Evolutionary conservation across 2,329 filamentous ascomycete species (phyloP).

Genomic region (Rachicladosporium sp.): DNA sequence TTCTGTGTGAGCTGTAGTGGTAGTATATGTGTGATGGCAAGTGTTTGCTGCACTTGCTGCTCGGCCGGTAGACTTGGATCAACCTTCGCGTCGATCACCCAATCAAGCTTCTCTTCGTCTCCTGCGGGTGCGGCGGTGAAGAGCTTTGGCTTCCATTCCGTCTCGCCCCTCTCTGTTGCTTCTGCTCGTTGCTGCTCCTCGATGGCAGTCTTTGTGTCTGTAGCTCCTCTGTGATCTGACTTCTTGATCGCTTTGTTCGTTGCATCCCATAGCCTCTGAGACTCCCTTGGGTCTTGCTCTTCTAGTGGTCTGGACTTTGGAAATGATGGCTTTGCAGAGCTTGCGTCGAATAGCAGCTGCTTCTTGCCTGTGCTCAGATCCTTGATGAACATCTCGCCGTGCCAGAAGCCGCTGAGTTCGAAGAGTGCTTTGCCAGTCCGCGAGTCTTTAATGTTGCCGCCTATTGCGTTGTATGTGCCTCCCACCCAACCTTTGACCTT

Average conservation of each 20-base stretch:
- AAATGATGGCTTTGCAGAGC: constrained; percentile 60
- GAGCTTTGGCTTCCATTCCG: constrained; percentile 75
- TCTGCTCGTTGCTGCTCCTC: constrained; percentile 88
- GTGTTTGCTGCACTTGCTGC: constrained; percentile 67
- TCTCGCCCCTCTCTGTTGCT: constrained; percentile 63
- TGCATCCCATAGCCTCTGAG: constrained; percentile 72
- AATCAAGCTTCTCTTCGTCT: constrained; percentile 74
- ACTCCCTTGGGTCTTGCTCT: constrained; percentile 84
- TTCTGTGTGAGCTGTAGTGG: constrained; percentile 23
- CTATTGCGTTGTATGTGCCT: constrained; percentile 92
- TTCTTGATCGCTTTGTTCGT: constrained; percentile 73
- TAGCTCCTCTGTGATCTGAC: constrained; percentile 77
- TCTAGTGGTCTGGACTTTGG: constrained; percentile 64
- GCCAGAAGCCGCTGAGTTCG: constrained; percentile 88
- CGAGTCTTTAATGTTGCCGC: constrained; percentile 79
- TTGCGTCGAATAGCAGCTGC: constrained; percentile 80
- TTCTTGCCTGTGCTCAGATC: constrained; percentile 74
- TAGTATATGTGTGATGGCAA: constrained; percentile 74
- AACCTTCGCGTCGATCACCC: constrained; percentile 80
- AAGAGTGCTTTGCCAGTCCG: constrained; percentile 74
- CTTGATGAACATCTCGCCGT: constrained; percentile 86
- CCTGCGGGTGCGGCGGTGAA: constrained; percentile 59
- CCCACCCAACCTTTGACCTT: constrained; percentile 97
- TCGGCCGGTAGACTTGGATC: constrained; percentile 50
- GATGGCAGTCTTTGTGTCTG: constrained; percentile 90